Conservation (phyloP, 2,329 filamentous ascomycete genomes). For the Aspergillus sp. region DNA sequence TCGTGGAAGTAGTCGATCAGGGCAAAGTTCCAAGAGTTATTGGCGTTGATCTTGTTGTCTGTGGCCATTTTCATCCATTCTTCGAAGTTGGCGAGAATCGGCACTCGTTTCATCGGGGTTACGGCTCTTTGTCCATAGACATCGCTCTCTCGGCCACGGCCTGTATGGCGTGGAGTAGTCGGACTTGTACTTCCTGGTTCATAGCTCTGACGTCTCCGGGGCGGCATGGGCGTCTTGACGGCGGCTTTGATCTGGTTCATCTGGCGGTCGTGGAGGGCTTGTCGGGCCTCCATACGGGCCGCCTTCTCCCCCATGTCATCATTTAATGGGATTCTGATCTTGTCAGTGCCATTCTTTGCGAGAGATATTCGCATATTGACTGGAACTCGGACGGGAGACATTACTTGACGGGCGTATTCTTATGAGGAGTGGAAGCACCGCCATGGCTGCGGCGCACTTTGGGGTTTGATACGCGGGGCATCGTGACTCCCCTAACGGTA, state of each 20-base stretch:
- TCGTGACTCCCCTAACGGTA: slow-evolving; percentile 28
- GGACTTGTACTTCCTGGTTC: slow-evolving; percentile 40
- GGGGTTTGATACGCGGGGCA: slow-evolving; percentile 52
- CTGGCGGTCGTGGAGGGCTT: slow-evolving; percentile 81
- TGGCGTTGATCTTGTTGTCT: slow-evolving; percentile 97
- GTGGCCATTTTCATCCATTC: slow-evolving; percentile 99
- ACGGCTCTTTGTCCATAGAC: slow-evolving; percentile 64
- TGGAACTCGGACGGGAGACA: slow-evolving; percentile 6
- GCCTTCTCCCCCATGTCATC: slow-evolving; percentile 93
- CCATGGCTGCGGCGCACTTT: slow-evolving; percentile 41
- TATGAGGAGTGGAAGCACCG: slow-evolving; percentile 46
- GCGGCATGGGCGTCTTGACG: slow-evolving; percentile 41
- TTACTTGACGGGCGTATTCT: slow-evolving; percentile 46
- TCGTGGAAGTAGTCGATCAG: slow-evolving; percentile 99
- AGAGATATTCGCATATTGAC: neutral
- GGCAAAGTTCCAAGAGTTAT: slow-evolving; percentile 99
- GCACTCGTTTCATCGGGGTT: slow-evolving; percentile 93
- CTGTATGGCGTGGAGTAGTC: slow-evolving; percentile 41
- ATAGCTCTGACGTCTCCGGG: slow-evolving; percentile 31
- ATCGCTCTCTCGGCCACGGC: slow-evolving; percentile 37
- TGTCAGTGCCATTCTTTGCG: slow-evolving; percentile 7
- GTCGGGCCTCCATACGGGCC: slow-evolving; percentile 75
- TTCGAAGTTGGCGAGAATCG: slow-evolving; percentile 94
- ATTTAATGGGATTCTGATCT: slow-evolving; percentile 78
- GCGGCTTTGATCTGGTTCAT: slow-evolving; percentile 86